Evolutionary conservation across 208 protist species (phyloP).

Genomic region (Leishmania major): DNA sequence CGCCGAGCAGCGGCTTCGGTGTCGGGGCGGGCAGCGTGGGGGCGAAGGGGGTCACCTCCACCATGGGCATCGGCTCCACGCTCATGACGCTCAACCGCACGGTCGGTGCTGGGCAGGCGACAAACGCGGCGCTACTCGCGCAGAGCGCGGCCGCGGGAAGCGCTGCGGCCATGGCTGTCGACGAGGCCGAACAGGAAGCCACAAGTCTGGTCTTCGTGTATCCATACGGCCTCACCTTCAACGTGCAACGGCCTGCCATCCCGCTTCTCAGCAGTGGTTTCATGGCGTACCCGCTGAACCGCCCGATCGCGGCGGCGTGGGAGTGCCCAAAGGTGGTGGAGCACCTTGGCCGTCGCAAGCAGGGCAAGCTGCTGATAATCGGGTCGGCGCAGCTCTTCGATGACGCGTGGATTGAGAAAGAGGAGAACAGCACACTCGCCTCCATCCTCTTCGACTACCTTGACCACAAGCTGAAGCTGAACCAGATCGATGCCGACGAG

Average conservation of each 20-base stretch:
- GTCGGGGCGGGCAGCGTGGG: not conserved
- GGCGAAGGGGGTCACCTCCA: conserved; percentile 18
- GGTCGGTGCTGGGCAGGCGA: conserved; percentile 36
- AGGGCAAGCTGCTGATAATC: conserved; percentile 92
- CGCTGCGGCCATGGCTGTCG: not conserved
- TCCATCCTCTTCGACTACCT: conserved; percentile 91
- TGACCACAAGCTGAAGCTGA: conserved; percentile 85
- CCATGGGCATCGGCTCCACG: conserved; percentile 35
- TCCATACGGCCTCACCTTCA: conserved; percentile 95
- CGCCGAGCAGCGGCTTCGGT: not conserved
- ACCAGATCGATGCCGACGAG: conserved; percentile 95
- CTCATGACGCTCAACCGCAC: conserved; percentile 71
- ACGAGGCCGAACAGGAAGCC: conserved; percentile 44
- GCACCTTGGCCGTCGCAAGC: conserved; percentile 73
- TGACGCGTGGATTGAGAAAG: conserved; percentile 93
- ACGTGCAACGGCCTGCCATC: conserved; percentile 93
- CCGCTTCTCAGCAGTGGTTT: conserved; percentile 95
- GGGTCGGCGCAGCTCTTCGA: conserved; percentile 92
- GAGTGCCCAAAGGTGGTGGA: conserved; percentile 71
- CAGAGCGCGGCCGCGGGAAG: conserved; percentile 7
- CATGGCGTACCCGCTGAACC: conserved; percentile 95
- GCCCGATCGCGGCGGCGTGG: conserved; percentile 89
- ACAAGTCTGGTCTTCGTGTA: conserved; percentile 93
- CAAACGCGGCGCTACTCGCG: conserved; percentile 19
- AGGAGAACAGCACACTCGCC: conserved; percentile 92